Percentiles rank a stretch among this genome's conserved stretches.
Evolutionary conservation across 2,329 filamentous ascomycete species (phyloP).

Genomic region (Colletotrichum sp.): DNA sequence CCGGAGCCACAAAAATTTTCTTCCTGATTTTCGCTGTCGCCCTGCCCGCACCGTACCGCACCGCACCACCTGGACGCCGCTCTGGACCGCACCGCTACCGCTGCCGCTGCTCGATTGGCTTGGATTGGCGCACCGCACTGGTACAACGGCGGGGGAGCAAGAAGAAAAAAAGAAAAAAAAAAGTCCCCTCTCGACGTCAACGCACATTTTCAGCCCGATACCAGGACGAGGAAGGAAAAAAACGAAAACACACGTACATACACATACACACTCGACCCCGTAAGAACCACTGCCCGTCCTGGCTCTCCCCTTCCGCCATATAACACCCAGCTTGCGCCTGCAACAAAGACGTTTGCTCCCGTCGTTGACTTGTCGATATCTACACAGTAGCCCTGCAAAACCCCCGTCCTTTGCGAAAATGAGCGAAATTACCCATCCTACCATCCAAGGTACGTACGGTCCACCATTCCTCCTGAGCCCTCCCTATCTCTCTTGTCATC

Average conservation of each 20-base stretch:
- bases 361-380: constrained; percentile 13
- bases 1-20: constrained; percentile 18
- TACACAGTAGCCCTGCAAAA: constrained; percentile 5
- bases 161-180: no score
- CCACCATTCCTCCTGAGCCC: neutral
- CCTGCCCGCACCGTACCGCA: neutral
- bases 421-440: constrained; percentile 61
- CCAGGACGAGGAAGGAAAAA: neutral
- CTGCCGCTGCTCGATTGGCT: neutral
- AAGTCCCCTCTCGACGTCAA: neutral
- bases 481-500: neutral
- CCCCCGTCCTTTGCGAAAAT: constrained; percentile 37
- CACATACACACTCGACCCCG: neutral
- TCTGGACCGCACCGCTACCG: neutral
- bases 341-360: neutral
- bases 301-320: constrained; percentile 13
- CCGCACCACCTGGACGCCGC: neutral
- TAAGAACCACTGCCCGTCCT: constrained; percentile 4
- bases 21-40: neutral
- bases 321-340: neutral
- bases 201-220: neutral
- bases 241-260: neutral
- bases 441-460: constrained; percentile 59
- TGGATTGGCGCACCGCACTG: constrained; percentile 25
- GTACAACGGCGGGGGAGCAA: neutral